Evolutionary conservation across 1,284 basidiomycete species (phyloP), one percentile per base, ranked within the genome.

Genomic region (Flammula alnicola): DNA sequence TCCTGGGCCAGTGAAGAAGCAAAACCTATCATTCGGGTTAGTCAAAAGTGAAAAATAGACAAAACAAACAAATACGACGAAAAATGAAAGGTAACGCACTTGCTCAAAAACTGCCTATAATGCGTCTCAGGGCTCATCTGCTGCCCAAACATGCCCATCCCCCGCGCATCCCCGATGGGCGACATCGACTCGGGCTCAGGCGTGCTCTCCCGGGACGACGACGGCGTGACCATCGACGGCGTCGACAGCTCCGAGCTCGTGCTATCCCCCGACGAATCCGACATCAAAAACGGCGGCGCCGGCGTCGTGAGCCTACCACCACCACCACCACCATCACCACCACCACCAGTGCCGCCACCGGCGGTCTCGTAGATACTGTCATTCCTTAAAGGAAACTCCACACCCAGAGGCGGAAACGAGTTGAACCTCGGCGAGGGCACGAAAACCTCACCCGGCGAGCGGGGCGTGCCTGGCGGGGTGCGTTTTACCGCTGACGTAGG

Each of bases 1-100:
- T 12, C 62, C 67, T 9, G 65, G 59, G 3, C 87, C 87, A 0
- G 88, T 89, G 66, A 80, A 91, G 68, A 89, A 91, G 71, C 88
- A 90, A 64, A 86, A 89, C 57, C 88, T 90, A n/a, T n/a, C n/a
- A n/a, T n/a, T n/a, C n/a, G n/a, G n/a, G n/a, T n/a, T n/a, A n/a
- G n/a, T n/a, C n/a, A 52, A 19, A 19, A 29, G 25, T 14, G 14
- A 32, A 33, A 9, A 22, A 40, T 19, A 49, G 25, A 14, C 19
- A 19, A 33, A n/a, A 61, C 32, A 59, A 17, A 29, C 41, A 59
- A 25, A 8, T 51, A 27, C 30, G 45, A 30, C 23, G 30, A 29
- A 5, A 9, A 44, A 35, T 31, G 44, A 38, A 35, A 20, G 20
- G n/a, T 7, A 12, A 75, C 83, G 54, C 56, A 88, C 87, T 75